These are phyloP conservation scores for Hura crepitans DNA, from an alignment of 441 rosid genomes.

Conservation along the genomic window DNA sequence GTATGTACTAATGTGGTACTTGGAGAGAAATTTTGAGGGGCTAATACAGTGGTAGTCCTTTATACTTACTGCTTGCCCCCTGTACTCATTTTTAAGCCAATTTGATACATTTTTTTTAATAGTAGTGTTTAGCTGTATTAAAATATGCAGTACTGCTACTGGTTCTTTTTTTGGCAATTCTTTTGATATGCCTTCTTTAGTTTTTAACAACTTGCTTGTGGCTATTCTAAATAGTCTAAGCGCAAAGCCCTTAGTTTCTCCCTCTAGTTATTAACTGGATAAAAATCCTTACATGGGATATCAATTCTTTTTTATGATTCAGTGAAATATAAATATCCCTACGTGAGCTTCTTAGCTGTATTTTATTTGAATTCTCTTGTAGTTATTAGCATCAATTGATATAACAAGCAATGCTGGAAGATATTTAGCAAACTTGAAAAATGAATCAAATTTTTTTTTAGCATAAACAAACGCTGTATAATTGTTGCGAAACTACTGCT, in stretches of 20 bases:
- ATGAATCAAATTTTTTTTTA: background rate
- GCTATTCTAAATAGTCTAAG: background rate
- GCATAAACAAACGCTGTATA: background rate
- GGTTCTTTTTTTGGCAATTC: background rate
- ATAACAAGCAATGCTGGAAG: background rate
- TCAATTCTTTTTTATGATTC: background rate
- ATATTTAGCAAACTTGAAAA: background rate
- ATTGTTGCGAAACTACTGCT: background rate
- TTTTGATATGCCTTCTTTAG: background rate
- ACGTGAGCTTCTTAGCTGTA: background rate
- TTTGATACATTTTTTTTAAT: too few relatives aligned
- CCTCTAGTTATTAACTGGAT: background rate
- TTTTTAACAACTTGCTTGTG: background rate
- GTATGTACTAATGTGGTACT: background rate
- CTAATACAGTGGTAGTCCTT: too few relatives aligned
- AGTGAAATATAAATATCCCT: background rate
- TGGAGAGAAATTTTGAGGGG: background rate
- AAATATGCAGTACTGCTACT: too few relatives aligned
- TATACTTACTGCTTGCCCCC: too few relatives aligned
- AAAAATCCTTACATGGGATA: background rate
- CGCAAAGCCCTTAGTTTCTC: background rate
- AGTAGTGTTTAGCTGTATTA: too few relatives aligned
- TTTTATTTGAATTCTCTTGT: conserved; percentile 1
- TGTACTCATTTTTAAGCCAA: too few relatives aligned
- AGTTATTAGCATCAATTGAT: background rate